Base-by-base conservation (phyloP, 140 eudicot genomes). In the Cichorium intybus region DNA sequence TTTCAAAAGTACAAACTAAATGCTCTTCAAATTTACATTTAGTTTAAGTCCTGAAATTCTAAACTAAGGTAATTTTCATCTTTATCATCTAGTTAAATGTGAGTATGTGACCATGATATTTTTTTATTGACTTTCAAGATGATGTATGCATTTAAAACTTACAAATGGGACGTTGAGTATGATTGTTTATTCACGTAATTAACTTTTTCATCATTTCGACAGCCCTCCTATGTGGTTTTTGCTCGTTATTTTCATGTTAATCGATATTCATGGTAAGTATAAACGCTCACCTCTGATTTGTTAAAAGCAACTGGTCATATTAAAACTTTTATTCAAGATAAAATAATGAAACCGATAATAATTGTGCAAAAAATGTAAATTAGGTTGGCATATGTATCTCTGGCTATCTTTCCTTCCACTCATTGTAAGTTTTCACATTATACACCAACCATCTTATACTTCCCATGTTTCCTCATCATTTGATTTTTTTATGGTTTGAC, bases 161-260 rank as follows among this genome's bases (percentile, higher is more conserved):
- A 10, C 24, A 3, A n/a, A 17, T 24, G 9, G 26, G 23, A 61
- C 23, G 10, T n/a, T 17, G 8, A 24, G 7, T 2, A 22, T 33
- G 28, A 20, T 50, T 1, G 6, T 50, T 3, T 7, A n/a, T 50
- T 55, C 9, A 33, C 24, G 10, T 68, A 6, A 12, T 41, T 50
- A 10, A 15, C 37, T 34, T 63, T 45, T 47, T 70, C 54, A 3
- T 34, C 24, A 15, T 20, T 21, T 70, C 6, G 24, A 33, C 85
- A 86, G 95, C 47, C 87, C 90, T 31, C 48, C 47, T 18, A 80
- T 86, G 95, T 81, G 95, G 95, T 48, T 80, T 12, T 15, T 78
- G 18, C 85, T 75, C 10, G 87, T 86, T 12, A 46, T 83, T 34
- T 76, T 86, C 81, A 65, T 86, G 84, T 80, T 86, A 15, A 34